These are phyloP conservation scores for Artemisia tridentata DNA, from an alignment of 129 eudicot genomes.

Conservation along the genomic window DNA sequence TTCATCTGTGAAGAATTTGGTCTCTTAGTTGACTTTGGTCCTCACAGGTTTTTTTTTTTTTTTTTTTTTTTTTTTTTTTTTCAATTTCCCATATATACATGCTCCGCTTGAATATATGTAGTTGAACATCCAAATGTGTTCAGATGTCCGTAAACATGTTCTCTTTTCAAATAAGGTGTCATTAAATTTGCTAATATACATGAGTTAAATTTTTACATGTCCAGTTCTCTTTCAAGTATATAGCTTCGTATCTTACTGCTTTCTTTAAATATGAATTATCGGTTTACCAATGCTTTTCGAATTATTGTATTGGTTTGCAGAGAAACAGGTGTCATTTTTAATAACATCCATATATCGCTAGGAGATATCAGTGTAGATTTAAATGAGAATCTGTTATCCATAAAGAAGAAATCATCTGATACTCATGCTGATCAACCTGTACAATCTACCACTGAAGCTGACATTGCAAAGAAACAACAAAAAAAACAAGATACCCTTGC, in stretches of 20 bases:
- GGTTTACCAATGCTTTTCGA: constrained; percentile 8
- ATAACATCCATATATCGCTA: constrained; percentile 55
- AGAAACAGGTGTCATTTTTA: constrained; percentile 63
- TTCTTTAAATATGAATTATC: background rate
- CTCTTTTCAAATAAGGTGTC: constrained; percentile 7
- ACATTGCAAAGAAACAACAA: constrained; percentile 35
- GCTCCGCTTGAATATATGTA: too few relatives aligned
- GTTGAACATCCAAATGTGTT: constrained; percentile 8
- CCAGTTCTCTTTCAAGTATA: background rate
- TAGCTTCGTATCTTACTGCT: constrained; percentile 19
- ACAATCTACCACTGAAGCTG: constrained; percentile 36
- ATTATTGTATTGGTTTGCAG: constrained; percentile 39
- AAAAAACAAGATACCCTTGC: constrained; percentile 44
- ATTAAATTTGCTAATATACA: background rate
- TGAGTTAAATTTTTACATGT: background rate
- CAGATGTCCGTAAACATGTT: constrained; percentile 5
- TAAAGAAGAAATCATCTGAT: constrained; percentile 42
- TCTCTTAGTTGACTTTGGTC: constrained; percentile 72
- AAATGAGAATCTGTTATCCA: constrained; percentile 54
- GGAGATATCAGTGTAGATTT: constrained; percentile 61
- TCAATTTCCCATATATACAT: background rate
- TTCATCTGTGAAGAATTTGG: constrained; percentile 82
- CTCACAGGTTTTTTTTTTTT: constrained; percentile 50
- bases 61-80: background rate
- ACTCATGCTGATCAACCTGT: constrained; percentile 34